Evolutionary conservation across 2,329 filamentous ascomycete species (phyloP), one percentile per base, ranked within the genome.

Genomic region (Scedosporium aurantiacum): DNA sequence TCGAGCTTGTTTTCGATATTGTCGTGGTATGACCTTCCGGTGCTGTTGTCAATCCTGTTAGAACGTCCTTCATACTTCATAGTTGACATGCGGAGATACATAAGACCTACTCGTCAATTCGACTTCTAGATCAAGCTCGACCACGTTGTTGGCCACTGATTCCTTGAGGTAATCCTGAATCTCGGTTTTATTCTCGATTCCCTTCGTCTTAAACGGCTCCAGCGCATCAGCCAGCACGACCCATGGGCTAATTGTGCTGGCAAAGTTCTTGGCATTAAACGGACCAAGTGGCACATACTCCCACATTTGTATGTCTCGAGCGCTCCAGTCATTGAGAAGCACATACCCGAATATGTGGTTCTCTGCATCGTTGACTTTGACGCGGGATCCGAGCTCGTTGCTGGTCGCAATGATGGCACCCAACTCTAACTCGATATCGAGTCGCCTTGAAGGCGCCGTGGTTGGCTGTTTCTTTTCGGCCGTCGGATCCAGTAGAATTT

Each of bases 401-500:
- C 76, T 74, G 43, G 75, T 82, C 72, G 82, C 84, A 2, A 90
- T 76, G 68, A 90, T 89, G 18, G 82, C 85, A 1, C 85, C 88
- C 3, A 91, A 73, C 68, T 91, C 88, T 2, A 90, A 75, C 70
- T 91, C 88, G 54, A 89, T 83, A 67, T 91, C 88, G 1, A 91
- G 75, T 18, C 61, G 40, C 25, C 57, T 52, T 10, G 60, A 61
- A 21, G 50, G 54, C 3, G 40, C 56, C 7, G 57, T 56, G 5
- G 61, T 59, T 14, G 45, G 57, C 37, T 43, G n/a, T 84, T 85
- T 61, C 40, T 23, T 23, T 32, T 47, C 41, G 10, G 55, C 55
- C 2, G 54, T 80, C 76, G 43, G 28, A 28, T 16, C 43, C 50
- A 45, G 32, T 12, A 89, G 71, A 62, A 88, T 84, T 70, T 90